Evolutionary conservation across 1,284 basidiomycete genomes (phyloP), one percentile per base, ranked within the genome.

Genomic region (Anthracocystis walkeri): DNA sequence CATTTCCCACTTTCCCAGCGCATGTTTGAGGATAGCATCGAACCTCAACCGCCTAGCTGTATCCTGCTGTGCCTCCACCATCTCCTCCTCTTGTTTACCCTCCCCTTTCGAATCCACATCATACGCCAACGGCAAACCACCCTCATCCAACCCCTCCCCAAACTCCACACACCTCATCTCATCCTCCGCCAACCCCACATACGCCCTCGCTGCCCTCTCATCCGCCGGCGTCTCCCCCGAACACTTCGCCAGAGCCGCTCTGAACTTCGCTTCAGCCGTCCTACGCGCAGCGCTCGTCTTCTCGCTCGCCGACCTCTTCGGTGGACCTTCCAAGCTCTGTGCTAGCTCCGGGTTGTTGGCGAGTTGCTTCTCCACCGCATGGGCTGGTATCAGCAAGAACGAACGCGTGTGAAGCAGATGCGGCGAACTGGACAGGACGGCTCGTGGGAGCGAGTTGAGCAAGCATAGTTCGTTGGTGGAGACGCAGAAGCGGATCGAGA

Each of bases 1-100:
- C 77, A 78, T 79, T 58, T 75, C 71, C 77, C 77, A 79, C 29
- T 55, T 70, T 1, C 55, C 70, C 27, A 79, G 21, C 10, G 77
- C 77, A 27, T 77, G 75, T 18, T 58, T 56, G 4, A 79, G 48
- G 23, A 79, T 75, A 0, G 70, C 57, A 14, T 78, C 70, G 40
- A 74, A 79, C 27, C 77, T 52, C 50, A 44, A 42, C 29, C 54
- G 52, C 23, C 77, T 45, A 5, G 65, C 74, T 14, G 72, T 62
- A 27, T 78, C 77, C 48, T 48, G n/a, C 41, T 62, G 61, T 21
- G 58, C 60, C 27, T 65, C 67, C 27, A 25, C 16, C 61, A 67
- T 67, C 51, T 54, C 55, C 14, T 33, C 46, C 11, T 18, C 45
- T 49, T 25, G 27, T 1, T n/a, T n/a, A n/a, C n/a, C n/a, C n/a